phyloP scores from a whole-genome alignment of 2,329 filamentous ascomycete species.

The Ceratocystis alfenasii region DNA sequence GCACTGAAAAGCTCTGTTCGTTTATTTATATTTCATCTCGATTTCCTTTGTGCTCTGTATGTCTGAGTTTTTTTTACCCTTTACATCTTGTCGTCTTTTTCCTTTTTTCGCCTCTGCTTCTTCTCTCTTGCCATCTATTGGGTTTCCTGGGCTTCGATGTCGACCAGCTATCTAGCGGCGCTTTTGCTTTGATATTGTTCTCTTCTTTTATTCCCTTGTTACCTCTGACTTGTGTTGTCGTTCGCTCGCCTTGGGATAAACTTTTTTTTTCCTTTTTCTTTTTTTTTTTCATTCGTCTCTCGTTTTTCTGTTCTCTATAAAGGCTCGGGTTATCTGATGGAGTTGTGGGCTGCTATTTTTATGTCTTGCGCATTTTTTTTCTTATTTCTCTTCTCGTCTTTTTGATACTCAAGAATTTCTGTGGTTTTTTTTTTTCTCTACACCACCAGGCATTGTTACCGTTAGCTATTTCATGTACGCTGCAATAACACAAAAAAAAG shows the following conservation, averaged over 20 bases:
- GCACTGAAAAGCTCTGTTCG: not conserved
- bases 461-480: not conserved
- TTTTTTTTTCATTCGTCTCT: conserved; percentile 1
- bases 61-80: not conserved
- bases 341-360: not conserved
- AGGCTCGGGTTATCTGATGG: conserved; percentile 11
- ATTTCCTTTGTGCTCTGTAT: conserved; percentile 7
- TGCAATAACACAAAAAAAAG: conserved; percentile 2
- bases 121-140: conserved; percentile 5
- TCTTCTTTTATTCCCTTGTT: conserved; percentile 7
- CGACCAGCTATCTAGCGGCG: conserved; percentile 7
- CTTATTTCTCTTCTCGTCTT: not conserved
- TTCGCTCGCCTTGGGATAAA: conserved; percentile 10
- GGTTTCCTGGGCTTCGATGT: conserved; percentile 1
- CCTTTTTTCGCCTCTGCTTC: not conserved
- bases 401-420: conserved; percentile 5
- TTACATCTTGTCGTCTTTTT: not conserved
- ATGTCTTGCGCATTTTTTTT: not conserved
- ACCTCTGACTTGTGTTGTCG: conserved; percentile 2
- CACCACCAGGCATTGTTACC: conserved; percentile 3
- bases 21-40: not conserved
- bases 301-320: conserved; percentile 8
- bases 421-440: not conserved
- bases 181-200: conserved; percentile 14
- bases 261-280: not conserved